These are phyloP conservation scores for Myrmaecium sp. DNA, from an alignment of 2,329 filamentous ascomycete genomes.

Conservation along the genomic window DNA sequence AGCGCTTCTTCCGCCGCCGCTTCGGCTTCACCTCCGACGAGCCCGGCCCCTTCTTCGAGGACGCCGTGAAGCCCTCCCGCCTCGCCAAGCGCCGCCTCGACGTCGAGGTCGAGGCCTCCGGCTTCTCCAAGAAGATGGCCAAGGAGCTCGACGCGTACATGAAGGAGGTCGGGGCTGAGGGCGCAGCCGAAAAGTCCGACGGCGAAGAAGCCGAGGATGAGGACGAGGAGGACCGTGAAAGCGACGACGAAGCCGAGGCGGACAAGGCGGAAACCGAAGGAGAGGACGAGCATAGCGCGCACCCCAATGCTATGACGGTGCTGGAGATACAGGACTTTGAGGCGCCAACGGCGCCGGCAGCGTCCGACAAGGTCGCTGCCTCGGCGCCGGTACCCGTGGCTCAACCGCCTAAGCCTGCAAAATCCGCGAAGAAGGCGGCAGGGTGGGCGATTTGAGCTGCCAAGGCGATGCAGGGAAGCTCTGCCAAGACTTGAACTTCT, in stretches of 20 bases:
- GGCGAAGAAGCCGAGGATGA: conserved; percentile 14
- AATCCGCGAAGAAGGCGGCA: too few species aligned
- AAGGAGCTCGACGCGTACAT: conserved; percentile 89
- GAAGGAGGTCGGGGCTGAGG: conserved; percentile 47
- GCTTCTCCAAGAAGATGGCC: conserved; percentile 92
- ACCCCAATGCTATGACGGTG: neutral
- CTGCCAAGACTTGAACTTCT: too few species aligned
- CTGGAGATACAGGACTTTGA: too few species aligned
- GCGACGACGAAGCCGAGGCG: conserved; percentile 7
- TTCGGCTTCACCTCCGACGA: conserved; percentile 76
- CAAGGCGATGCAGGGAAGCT: too few species aligned
- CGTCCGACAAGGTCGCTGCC: too few species aligned
- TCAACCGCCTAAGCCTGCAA: too few species aligned
- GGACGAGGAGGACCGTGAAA: conserved; percentile 7
- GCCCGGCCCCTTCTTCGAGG: conserved; percentile 69
- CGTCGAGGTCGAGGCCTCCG: conserved; percentile 76
- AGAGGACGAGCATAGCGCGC: conserved; percentile 1
- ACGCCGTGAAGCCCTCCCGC: conserved; percentile 62
- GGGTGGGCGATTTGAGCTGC: too few species aligned
- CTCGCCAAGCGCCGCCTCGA: conserved; percentile 60
- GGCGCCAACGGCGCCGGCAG: too few species aligned
- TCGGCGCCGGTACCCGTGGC: too few species aligned
- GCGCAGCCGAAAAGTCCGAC: conserved; percentile 28
- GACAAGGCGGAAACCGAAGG: conserved; percentile 5
- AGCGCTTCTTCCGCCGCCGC: conserved; percentile 76